Evolutionary conservation across 2,329 filamentous ascomycete species (phyloP), one percentile per base, ranked within the genome.

Genomic region (Trichoderma atrobrunneum): DNA sequence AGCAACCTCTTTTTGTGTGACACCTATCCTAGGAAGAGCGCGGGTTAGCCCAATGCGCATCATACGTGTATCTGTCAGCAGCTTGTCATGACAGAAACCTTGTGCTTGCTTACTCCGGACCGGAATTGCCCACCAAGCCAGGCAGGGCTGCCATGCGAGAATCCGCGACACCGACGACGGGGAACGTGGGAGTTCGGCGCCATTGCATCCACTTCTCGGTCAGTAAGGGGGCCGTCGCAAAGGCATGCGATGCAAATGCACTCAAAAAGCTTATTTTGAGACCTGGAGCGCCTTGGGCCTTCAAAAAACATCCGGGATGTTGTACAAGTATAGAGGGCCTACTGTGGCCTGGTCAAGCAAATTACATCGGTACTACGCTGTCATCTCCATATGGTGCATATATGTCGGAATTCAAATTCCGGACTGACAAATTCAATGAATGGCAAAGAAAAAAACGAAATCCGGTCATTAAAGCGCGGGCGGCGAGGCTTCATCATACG

Each of bases 121-220:
- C 66, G 66, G 66, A 69, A 48, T 61, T 69, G 54, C 34, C 51
- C 56, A 6, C n/a, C 14, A 48, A 3, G 26, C 28, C 36, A 54
- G 21, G 66, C 66, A 61, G 39, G 66, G 66, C 32, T 61, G 66
- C 66, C 66, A 69, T 69, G 66, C 36, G 66, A 61, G 57, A 69
- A 34, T 34, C 66, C 66, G 57, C 56, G 54, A 57, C 56, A 26
- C 14, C 34, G 56, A 61, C 56, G 21, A 24, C 24, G 26, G 28
- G 28, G 16, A 51, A 69, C 51, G 57, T 43, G 65, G 56, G 26
- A 68, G n/a, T 48, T 56, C 11, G 26, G 36, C 30, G 32, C 26
- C 34, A 51, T 60, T 26, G 30, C n/a, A 61, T 34, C 39, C n/a
- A 34, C 39, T 26, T 61, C 12, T 26, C 57, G 39, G 24, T 61